Conservation (phyloP, 495 filamentous ascomycete species). For the Aspergillus baeticus region DNA sequence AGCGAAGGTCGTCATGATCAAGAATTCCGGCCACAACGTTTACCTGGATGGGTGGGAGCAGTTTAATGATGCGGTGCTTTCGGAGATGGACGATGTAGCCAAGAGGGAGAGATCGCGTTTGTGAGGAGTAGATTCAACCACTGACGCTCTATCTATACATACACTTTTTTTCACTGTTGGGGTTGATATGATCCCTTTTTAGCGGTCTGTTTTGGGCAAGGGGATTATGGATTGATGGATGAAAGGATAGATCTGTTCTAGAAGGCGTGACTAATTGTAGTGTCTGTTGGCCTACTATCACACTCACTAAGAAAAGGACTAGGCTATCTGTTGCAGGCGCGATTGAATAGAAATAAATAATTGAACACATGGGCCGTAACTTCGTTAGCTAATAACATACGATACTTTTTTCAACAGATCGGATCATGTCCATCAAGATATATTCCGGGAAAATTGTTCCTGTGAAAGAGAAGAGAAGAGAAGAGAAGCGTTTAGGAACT, state of each 20-base stretch:
- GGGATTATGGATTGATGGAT: not conserved
- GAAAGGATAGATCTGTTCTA: too few species aligned
- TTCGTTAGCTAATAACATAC: not conserved
- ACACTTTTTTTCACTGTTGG: not conserved
- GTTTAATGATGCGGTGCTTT: conserved; percentile 73
- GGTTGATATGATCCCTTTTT: too few species aligned
- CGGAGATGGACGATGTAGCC: conserved; percentile 67
- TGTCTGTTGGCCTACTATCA: too few species aligned
- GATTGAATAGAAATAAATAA: not conserved
- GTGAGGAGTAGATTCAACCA: not conserved
- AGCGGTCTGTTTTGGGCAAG: not conserved
- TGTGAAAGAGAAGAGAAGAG: too few species aligned
- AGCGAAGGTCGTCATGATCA: conserved; percentile 82
- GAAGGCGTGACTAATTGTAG: too few species aligned
- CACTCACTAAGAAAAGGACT: not conserved
- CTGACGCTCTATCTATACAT: not conserved
- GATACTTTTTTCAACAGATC: too few species aligned
- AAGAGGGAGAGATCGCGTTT: conserved; percentile 33
- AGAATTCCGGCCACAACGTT: conserved; percentile 84
- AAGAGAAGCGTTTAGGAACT: too few species aligned
- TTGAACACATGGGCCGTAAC: not conserved
- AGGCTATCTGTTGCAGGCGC: not conserved
- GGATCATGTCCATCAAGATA: too few species aligned
- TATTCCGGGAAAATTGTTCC: too few species aligned
- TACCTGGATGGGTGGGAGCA: conserved; percentile 89